Base-by-base conservation (phyloP, 169 alveolate genomes). In the Eimeria maxima region DNA sequence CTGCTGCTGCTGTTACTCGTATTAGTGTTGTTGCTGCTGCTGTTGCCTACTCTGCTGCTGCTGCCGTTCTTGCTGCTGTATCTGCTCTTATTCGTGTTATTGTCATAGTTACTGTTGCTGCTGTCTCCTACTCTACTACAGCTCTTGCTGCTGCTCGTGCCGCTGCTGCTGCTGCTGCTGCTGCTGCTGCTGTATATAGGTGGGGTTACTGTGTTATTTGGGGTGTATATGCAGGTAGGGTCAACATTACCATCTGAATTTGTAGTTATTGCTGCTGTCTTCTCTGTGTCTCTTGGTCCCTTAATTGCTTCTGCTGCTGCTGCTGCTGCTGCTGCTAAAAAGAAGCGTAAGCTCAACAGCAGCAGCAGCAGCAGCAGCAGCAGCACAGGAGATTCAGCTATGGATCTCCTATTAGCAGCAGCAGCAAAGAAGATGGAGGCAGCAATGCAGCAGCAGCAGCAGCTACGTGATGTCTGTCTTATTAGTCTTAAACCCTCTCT, bases 341-440 rank as follows among this genome's bases (percentile, higher is more conserved):
- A 13, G 11, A 71, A 71, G 20, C 44, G 47, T 24, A 71, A 71
- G 45, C 83, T 42, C 47, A 38, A 20, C 83, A 71, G 83, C 47
- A 71, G 83, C 47, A 71, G 80, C 80, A 69, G 80, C 80, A 69
- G 80, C 80, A 69, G 80, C 80, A 65, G 10, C 76, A 65, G 76
- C 76, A 65, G 76, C 76, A n/a, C 33, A 16, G 80, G 45, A 18
- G 80, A 69, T 7, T 42, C 14, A 69, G 45, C 22, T 27, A 45
- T 10, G 8, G 50, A n/a, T 45, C 50, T 45, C 45, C 45, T 69
- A 6, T 4, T 69, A 6, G 80, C 80, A n/a, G 80, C 80, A 69
- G 80, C 80, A 69, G 20, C 38, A 16, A 69, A 69, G 45, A 33
- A n/a, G 80, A 22, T 29, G 7, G 50, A 69, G 80, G 18, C 7